Percentiles rank a stretch among this genome's conserved stretches.
Conservation (phyloP, 176 grass and related monocot genomes). For the Aegilops sharonensis region DNA sequence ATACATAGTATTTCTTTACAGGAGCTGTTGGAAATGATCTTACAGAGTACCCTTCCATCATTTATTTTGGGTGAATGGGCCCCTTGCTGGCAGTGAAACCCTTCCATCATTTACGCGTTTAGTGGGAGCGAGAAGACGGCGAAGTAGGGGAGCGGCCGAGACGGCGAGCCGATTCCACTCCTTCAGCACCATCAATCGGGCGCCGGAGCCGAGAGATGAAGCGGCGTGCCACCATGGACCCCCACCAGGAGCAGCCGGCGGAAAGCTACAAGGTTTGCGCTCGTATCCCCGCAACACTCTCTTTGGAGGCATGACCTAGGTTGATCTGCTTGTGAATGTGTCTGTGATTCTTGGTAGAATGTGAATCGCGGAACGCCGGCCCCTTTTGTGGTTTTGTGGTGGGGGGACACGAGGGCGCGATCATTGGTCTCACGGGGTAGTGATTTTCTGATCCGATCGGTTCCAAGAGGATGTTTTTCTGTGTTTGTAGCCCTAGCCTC, state of each 20-base stretch:
- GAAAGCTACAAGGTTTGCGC: slow-evolving; percentile 28
- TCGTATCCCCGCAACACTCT: neutral
- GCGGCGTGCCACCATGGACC: slow-evolving; percentile 12
- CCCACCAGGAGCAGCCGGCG: neutral
- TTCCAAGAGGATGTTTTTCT: neutral
- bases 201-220: slow-evolving; percentile 2
- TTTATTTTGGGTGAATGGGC: too few species aligned
- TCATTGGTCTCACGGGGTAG: neutral
- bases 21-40: too few species aligned
- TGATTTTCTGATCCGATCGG: neutral
- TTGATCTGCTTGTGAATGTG: neutral
- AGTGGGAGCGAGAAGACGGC: neutral
- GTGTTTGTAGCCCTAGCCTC: neutral
- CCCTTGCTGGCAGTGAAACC: too few species aligned
- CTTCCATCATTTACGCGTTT: too few species aligned
- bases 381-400: neutral
- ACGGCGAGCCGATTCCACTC: neutral
- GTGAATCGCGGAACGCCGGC: neutral
- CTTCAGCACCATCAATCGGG: neutral
- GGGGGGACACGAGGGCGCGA: neutral
- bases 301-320: neutral
- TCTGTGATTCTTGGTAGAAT: neutral
- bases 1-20: too few species aligned
- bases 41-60: too few species aligned
- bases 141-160: neutral